These are phyloP conservation scores for Raffaelea deltoideospora DNA, from an alignment of 2,329 filamentous ascomycete species.

Conservation along the genomic window DNA sequence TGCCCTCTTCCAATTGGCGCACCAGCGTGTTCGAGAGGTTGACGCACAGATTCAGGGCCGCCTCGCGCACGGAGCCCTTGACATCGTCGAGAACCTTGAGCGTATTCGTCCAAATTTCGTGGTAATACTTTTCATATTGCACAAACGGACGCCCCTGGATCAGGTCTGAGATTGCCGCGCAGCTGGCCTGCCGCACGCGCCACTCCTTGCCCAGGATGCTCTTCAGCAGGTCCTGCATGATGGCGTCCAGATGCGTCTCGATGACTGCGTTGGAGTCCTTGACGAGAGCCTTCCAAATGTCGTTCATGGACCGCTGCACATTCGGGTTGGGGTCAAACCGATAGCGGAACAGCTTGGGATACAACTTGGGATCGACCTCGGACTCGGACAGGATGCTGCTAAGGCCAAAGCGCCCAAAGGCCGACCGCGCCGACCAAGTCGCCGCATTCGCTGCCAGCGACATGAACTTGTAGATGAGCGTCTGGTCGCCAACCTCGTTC, in stretches of 20 bases:
- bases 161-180: constrained; percentile 75
- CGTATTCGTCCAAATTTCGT: constrained; percentile 69
- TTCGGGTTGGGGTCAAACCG: constrained; percentile 90
- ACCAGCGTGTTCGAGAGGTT: constrained; percentile 74
- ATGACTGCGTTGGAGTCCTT: constrained; percentile 69
- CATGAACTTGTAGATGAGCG: constrained; percentile 98
- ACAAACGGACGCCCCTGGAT: constrained; percentile 63
- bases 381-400: constrained; percentile 86
- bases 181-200: constrained; percentile 85
- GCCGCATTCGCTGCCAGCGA: constrained; percentile 88
- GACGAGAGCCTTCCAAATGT: constrained; percentile 93
- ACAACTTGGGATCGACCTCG: constrained; percentile 78
- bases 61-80: constrained; percentile 72
- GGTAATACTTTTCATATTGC: constrained; percentile 72
- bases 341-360: constrained; percentile 88
- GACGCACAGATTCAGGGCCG: constrained; percentile 70
- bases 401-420: constrained; percentile 85
- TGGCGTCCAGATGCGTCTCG: constrained; percentile 70
- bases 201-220: constrained; percentile 85
- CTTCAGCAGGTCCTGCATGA: constrained; percentile 73
- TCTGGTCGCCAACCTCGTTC: constrained; percentile 92
- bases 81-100: constrained; percentile 94
- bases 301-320: constrained; percentile 89
- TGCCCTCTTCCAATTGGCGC: constrained; percentile 65
- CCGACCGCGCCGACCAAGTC: constrained; percentile 93